Base-by-base conservation (phyloP, 2,329 filamentous ascomycete species). In the Raffaelea albimanens region DNA sequence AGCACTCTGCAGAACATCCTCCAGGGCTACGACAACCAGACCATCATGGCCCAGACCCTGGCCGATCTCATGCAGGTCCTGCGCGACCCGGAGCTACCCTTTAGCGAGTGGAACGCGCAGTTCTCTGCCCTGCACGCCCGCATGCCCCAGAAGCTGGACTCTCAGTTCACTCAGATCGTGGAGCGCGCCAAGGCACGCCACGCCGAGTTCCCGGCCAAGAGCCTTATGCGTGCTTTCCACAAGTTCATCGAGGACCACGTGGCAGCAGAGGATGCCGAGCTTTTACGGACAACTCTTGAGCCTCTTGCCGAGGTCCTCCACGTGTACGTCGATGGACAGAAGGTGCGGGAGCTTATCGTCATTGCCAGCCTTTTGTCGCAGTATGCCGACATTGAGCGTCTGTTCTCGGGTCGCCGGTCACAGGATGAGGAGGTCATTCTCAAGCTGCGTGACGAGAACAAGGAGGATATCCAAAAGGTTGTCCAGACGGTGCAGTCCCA, bases 101-200 rank as follows among this genome's bases (percentile, higher is more conserved):
- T 93, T 63, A 89, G 91, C 64, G 89, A 98, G 67, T 98, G 91
- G 87, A 89, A 85, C 53, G 86, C 91, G 5, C 89, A 97, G 62
- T 93, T 95, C 57, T 95, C 93, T 43, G 93, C 93, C 20, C 78
- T 98, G n/a, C 91, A 97, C 67, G 87, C 90, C 7, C 86, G 93
- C 58, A 98, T 97, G 86, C 93, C 93, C 0, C 84, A 91, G 63
- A 96, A 91, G 70, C 81, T 98, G 25, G 90, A 96, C 57, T 66
- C 80, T 20, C 82, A 80, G 54, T 83, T 98, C 55, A 81, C 83
- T 13, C 86, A 93, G 59, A 83, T 94, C 40, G 84, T 97, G 45
- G 91, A 97, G 50, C 83, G 86, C 51, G 81, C 89, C 39, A 86
- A 83, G 64, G 69, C 79, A 48, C 81, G 93, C 42, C 81, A 85